Evolutionary conservation across 768 basidiomycete genomes (phyloP), one percentile per base, ranked within the genome.

Genomic region (Cyclocybe cylindracea): DNA sequence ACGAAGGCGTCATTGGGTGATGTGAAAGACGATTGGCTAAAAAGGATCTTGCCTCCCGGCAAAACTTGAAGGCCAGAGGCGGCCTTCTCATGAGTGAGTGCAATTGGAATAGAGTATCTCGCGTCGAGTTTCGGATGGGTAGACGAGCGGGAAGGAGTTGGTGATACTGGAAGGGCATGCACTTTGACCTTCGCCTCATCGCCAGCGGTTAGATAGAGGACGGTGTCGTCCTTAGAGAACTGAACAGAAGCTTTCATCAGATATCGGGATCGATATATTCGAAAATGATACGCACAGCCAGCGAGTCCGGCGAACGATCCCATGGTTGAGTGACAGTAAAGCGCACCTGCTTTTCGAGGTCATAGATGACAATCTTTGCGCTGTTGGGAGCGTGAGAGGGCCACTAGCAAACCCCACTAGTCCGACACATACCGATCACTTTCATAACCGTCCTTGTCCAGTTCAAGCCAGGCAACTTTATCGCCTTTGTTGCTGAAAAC

Each of bases 371-470:
- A 42, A 94, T 78, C 64, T 90, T 89, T 7, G 82, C 79, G 54
- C 91, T 90, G 24, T 34, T 39, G 11, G 7, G 4, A 9, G 38
- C 10, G 29, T 44, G 18, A 42, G 18, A 41, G 11, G 18, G 24
- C 35, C 7, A 43, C 31, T 55, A 42, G 16, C 36, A 49, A 32
- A 18, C 46, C 7, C 40, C 29, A 47, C 7, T 11, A 32, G 16
- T 24, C 11, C 3, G 35, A 31, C 13, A 49, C 65, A 39, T 53
- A 84, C 85, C 88, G 82, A 69, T 96, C 95, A 46, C 87, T 78
- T 69, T 98, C 95, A 59, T 94, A 88, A 2, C 95, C 94, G 59
- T 98, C 93, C 63, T 88, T 66, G 46, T 86, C 84, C 55, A 94
- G 79, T 66, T 98, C 90, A 36, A 91, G 70, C 95, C 95, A 98